phyloP scores from a whole-genome alignment of 2,329 filamentous ascomycete genomes.

The Cladosporium sp. region DNA sequence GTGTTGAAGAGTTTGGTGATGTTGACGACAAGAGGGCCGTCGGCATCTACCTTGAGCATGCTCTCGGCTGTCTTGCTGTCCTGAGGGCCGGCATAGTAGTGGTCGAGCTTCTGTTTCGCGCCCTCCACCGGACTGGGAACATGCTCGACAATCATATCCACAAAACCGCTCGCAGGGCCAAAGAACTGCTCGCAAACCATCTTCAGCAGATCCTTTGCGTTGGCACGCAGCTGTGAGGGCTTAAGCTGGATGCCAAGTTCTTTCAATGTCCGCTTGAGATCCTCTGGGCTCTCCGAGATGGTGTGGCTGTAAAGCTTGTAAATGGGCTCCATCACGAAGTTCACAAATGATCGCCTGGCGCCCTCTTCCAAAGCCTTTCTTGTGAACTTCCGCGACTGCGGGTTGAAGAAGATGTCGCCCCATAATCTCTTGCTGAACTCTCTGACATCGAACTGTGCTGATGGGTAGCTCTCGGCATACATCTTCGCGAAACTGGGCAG shows the following conservation, averaged over 20 bases:
- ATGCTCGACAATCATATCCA: conserved; percentile 91
- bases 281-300: conserved; percentile 82
- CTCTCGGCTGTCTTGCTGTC: conserved; percentile 76
- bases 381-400: conserved; percentile 83
- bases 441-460: conserved; percentile 58
- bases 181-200: conserved; percentile 95
- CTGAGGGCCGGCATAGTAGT: conserved; percentile 86
- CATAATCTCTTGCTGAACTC: conserved; percentile 85
- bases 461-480: conserved; percentile 79
- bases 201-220: conserved; percentile 83
- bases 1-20: conserved; percentile 92
- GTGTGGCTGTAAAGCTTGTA: conserved; percentile 98
- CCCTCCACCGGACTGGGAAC: conserved; percentile 82
- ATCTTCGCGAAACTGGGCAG: conserved; percentile 91
- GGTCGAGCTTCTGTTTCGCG: conserved; percentile 70
- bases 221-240: conserved; percentile 84
- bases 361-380: conserved; percentile 78
- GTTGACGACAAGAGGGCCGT: conserved; percentile 87
- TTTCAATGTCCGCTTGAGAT: conserved; percentile 73
- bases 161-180: conserved; percentile 80
- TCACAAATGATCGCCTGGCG: conserved; percentile 82
- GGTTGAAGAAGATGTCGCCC: conserved; percentile 97
- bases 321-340: conserved; percentile 92
- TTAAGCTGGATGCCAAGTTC: conserved; percentile 82
- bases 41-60: conserved; percentile 79